These are phyloP conservation scores for Gigaspora rosea DNA, from an alignment of 192 early-diverging fungal species.

Conservation along the genomic window DNA sequence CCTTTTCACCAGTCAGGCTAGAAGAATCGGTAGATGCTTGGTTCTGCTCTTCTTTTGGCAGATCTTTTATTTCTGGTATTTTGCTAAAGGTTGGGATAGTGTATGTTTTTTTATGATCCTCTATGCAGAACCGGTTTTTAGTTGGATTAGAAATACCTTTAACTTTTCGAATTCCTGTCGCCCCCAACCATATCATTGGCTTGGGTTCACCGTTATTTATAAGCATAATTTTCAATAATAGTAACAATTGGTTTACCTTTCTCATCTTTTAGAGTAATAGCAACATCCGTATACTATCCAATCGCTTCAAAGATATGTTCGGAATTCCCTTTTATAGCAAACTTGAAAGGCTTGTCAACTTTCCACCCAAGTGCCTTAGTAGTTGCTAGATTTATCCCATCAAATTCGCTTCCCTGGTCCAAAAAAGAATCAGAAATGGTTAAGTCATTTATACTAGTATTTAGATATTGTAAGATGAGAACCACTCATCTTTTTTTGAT, in stretches of 20 bases:
- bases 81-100: slow-evolving; percentile 16
- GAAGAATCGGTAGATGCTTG: background rate
- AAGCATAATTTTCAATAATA: background rate
- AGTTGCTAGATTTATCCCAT: background rate
- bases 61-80: background rate
- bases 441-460: slow-evolving; percentile 9
- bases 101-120: background rate
- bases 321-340: background rate
- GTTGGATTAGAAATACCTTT: background rate
- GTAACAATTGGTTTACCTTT: background rate
- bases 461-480: background rate
- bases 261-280: background rate
- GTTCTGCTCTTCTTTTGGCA: background rate
- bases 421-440: slow-evolving; percentile 5
- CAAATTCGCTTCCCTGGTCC: background rate
- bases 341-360: background rate
- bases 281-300: background rate
- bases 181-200: background rate
- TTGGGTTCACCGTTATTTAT: background rate
- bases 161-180: background rate
- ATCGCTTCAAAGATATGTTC: background rate
- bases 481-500: background rate
- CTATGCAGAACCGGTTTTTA: background rate
- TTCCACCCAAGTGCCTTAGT: background rate
- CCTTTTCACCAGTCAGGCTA: background rate